phyloP scores from a whole-genome alignment of 2,329 filamentous ascomycete species.

The Coniochaeta hoffmannii region DNA sequence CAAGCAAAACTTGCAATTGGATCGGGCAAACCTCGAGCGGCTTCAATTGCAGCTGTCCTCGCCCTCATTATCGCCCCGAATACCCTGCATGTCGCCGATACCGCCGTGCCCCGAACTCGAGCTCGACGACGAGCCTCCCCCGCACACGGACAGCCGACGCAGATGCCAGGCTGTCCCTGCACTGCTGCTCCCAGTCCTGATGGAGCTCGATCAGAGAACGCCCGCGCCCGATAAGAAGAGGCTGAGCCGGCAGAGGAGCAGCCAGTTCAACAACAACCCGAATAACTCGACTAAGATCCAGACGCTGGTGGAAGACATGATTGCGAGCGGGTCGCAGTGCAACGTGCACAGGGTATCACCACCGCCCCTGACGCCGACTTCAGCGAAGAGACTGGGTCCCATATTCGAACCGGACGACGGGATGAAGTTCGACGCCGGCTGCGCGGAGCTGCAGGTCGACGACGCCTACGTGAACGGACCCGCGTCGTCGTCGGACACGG shows the following conservation, averaged over 20 bases:
- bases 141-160: background rate
- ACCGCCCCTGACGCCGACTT: conserved; percentile 1
- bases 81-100: background rate
- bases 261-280: conserved; percentile 8
- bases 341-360: conserved; percentile 2
- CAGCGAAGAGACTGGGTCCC: background rate
- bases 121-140: conserved; percentile 6
- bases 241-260: conserved; percentile 7
- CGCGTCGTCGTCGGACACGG: background rate
- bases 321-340: conserved; percentile 9
- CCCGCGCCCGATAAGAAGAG: conserved; percentile 4
- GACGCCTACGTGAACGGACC: conserved; percentile 9
- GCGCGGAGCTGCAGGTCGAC: conserved; percentile 14
- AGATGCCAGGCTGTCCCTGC: conserved; percentile 1
- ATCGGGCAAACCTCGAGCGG: background rate
- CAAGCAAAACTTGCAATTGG: conserved; percentile 13
- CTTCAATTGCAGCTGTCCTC: conserved; percentile 2
- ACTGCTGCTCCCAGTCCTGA: background rate
- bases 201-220: background rate
- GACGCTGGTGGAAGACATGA: conserved; percentile 8
- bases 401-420: conserved; percentile 9
- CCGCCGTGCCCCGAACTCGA: conserved; percentile 7
- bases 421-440: conserved; percentile 7
- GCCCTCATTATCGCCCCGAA: background rate
- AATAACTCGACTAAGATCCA: conserved; percentile 4